phyloP scores from a whole-genome alignment of 257 asterid species.

The Nicotiana benthamiana region DNA sequence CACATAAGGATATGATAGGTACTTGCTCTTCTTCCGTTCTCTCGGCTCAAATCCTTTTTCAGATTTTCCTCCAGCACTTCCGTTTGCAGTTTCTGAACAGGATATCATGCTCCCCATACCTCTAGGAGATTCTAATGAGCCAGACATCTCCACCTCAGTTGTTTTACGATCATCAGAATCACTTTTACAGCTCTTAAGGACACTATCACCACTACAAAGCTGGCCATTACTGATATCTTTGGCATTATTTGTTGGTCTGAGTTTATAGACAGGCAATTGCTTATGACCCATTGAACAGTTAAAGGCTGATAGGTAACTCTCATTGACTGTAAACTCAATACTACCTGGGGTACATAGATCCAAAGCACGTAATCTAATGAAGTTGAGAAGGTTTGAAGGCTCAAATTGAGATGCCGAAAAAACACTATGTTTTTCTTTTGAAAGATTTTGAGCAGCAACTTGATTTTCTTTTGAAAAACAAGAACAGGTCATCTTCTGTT shows the following conservation, averaged over 20 bases:
- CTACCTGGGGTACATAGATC: slow-evolving; percentile 26
- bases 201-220: slow-evolving; percentile 6
- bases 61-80: slow-evolving; percentile 2
- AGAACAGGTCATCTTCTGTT: slow-evolving; percentile 56
- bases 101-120: not conserved
- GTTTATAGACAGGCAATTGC: slow-evolving; percentile 52
- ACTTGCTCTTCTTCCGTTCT: slow-evolving; percentile 78
- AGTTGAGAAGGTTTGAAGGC: slow-evolving; percentile 35
- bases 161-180: slow-evolving; percentile 14
- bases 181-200: slow-evolving; percentile 1
- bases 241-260: slow-evolving; percentile 25
- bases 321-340: slow-evolving; percentile 34
- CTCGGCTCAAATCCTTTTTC: slow-evolving; percentile 38
- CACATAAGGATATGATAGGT: slow-evolving; percentile 64
- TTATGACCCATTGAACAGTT: slow-evolving; percentile 58
- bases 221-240: slow-evolving; percentile 2
- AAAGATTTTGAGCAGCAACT: slow-evolving; percentile 8
- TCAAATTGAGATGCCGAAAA: slow-evolving; percentile 38
- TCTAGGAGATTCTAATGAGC: slow-evolving; percentile 1
- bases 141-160: slow-evolving; percentile 4
- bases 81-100: not conserved
- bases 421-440: slow-evolving; percentile 14
- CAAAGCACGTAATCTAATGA: slow-evolving; percentile 36
- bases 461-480: slow-evolving; percentile 42
- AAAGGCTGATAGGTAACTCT: slow-evolving; percentile 50